A percentile compares a stretch with the other conserved stretches of the same genome.
Conservation (phyloP, 2,329 filamentous ascomycete species). For the Aquanectria penicillioides region DNA sequence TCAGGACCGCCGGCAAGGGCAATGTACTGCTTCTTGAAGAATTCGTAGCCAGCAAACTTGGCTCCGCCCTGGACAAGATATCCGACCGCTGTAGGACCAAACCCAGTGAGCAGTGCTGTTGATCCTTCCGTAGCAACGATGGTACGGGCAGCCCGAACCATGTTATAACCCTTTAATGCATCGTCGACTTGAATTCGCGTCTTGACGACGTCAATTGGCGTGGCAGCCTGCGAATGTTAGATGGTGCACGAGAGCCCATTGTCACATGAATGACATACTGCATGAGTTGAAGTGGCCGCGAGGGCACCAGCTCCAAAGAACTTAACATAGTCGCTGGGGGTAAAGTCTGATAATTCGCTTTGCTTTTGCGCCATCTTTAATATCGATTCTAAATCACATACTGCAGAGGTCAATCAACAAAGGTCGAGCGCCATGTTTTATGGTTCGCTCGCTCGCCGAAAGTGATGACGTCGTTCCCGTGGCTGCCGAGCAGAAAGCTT, state of each 20-base stretch:
- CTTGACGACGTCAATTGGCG: slow-evolving; percentile 78
- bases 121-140: slow-evolving; percentile 84
- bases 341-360: slow-evolving; percentile 53
- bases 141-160: slow-evolving; percentile 81
- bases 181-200: slow-evolving; percentile 92
- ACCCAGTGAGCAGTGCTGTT: slow-evolving; percentile 81
- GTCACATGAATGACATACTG: slow-evolving; percentile 48
- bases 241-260: neutral
- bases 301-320: slow-evolving; percentile 64
- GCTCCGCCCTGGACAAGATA: slow-evolving; percentile 91
- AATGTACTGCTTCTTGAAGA: slow-evolving; percentile 92
- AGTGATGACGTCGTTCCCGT: slow-evolving; percentile 28
- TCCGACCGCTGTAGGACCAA: slow-evolving; percentile 85
- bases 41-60: slow-evolving; percentile 93
- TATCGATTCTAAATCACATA: slow-evolving; percentile 2
- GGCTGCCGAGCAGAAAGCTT: slow-evolving; percentile 19
- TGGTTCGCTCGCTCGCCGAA: neutral
- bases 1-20: slow-evolving; percentile 68
- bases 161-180: slow-evolving; percentile 82
- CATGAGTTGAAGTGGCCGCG: slow-evolving; percentile 62
- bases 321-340: slow-evolving; percentile 57
- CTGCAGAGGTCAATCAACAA: neutral
- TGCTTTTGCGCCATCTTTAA: slow-evolving; percentile 37
- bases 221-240: slow-evolving; percentile 54
- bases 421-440: slow-evolving; percentile 4